phyloP scores from a whole-genome alignment of 257 asterid genomes.

The Jacaranda mimosifolia region DNA sequence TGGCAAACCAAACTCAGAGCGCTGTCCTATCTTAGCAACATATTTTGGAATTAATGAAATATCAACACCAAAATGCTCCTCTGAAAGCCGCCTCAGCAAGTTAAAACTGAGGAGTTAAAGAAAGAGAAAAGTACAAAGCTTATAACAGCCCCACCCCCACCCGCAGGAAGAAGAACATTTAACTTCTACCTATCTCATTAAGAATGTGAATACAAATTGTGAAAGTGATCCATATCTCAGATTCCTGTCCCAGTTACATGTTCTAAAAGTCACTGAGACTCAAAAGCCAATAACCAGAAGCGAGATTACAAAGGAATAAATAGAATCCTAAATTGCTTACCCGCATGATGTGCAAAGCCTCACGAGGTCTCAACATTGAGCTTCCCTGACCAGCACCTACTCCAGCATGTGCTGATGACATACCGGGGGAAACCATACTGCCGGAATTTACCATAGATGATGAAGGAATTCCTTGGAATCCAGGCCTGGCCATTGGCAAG shows the following conservation, averaged over 20 bases:
- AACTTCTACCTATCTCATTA: constrained; percentile 11
- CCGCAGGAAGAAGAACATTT: not conserved
- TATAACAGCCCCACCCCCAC: too few relatives aligned
- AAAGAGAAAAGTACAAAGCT: not conserved
- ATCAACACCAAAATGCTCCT: not conserved
- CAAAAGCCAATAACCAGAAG: constrained; percentile 25
- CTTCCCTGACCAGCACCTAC: constrained; percentile 75
- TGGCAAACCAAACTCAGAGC: too few relatives aligned
- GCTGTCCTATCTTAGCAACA: constrained; percentile 5
- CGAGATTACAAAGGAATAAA: constrained; percentile 17
- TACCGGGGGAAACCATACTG: constrained; percentile 65
- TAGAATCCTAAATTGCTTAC: constrained; percentile 54
- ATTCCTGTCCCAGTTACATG: not conserved
- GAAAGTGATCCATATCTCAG: not conserved
- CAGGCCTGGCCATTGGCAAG: constrained; percentile 77
- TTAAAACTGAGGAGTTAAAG: not conserved
- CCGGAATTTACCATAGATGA: constrained; percentile 74
- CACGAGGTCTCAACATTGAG: constrained; percentile 71
- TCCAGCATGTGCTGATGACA: constrained; percentile 72
- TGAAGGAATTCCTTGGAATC: constrained; percentile 72
- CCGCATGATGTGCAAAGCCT: constrained; percentile 68
- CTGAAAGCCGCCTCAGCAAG: not conserved
- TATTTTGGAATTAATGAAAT: not conserved
- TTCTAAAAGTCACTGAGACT: not conserved
- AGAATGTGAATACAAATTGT: not conserved